Base-by-base conservation (phyloP, 176 grass and related monocot species). In the Urochloa ruziziensis region DNA sequence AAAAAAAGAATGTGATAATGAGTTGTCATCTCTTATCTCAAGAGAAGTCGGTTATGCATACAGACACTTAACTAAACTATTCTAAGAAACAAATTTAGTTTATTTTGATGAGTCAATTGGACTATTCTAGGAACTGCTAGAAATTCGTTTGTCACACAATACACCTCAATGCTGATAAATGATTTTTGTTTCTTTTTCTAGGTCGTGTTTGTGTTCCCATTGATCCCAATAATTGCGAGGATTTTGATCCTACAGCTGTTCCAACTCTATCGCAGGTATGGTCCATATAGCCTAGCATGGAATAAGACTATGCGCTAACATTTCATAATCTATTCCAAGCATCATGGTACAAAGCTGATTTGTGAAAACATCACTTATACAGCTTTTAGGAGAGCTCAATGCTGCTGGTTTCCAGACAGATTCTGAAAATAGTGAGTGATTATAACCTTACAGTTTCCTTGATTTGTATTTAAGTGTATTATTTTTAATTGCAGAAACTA, bases 381-480 rank as follows among this genome's bases (percentile, higher is more conserved):
- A 95, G 96, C 86, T 98, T 71, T 78, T 93, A 67, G 89, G 94
- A 46, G 93, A 98, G 79, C 86, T 98, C 67, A 98, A 98, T 65
- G 86, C 74, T 80, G 73, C 67, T 57, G 82, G 85, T 69, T 73
- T 83, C 56, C 79, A 77, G 62, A 57, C 46, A 60, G 89, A 91
- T 91, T 83, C 89, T 62, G 82, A 89, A 56, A 89, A 88, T 27
- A 91, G 93, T 86, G 80, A 68, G 86, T 87, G 53, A 68, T 67
- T 25, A 53, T 49, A 63, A 86, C n/a, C 11, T 21, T 30, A 6
- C 30, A 51, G 10, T 21, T 43, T 54, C 53, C 23, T 0, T 15
- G 32, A 10, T 84, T 24, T 62, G 30, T 85, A 46, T 66, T 80
- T 4, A 60, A 34, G 3, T 19, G 36, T 33, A 67, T 67, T 21